Percentiles rank a stretch among this genome's conserved stretches.
These are phyloP conservation scores for Phytophthora capsici DNA, from an alignment of 352 stramenopile species.

Conservation along the genomic window DNA sequence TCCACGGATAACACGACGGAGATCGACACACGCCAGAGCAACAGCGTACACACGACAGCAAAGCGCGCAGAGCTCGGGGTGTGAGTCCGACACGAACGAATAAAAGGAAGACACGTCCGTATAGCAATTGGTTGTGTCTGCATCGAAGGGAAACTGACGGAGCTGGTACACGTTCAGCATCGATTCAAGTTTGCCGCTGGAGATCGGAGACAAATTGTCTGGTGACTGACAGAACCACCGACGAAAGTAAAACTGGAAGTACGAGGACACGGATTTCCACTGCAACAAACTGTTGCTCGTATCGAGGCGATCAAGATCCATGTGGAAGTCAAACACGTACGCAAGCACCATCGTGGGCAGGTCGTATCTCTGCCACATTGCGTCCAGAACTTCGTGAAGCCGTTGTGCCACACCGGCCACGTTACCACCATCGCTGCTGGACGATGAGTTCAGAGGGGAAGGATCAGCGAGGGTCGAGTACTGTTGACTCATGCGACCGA, in stretches of 20 bases:
- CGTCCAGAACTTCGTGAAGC: slow-evolving; percentile 58
- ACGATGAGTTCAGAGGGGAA: slow-evolving; percentile 12
- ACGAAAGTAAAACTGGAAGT: slow-evolving; percentile 74
- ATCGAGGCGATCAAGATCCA: slow-evolving; percentile 65
- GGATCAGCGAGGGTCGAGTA: slow-evolving; percentile 52
- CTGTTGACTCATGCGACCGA: slow-evolving; percentile 75
- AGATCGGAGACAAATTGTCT: slow-evolving; percentile 29
- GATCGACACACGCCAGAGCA: slow-evolving; percentile 60
- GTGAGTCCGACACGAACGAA: slow-evolving; percentile 81
- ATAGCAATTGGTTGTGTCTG: slow-evolving; percentile 75
- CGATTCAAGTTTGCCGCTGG: slow-evolving; percentile 44
- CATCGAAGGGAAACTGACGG: slow-evolving; percentile 78
- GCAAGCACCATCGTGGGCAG: slow-evolving; percentile 75
- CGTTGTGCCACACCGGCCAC: slow-evolving; percentile 45
- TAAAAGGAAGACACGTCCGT: slow-evolving; percentile 86
- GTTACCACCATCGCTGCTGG: slow-evolving; percentile 15
- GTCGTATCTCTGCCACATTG: slow-evolving; percentile 78
- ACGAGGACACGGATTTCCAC: slow-evolving; percentile 64
- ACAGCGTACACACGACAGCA: slow-evolving; percentile 82
- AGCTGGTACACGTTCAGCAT: slow-evolving; percentile 71
- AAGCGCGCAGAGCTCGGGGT: slow-evolving; percentile 80
- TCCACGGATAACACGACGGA: slow-evolving; percentile 60
- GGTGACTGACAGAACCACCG: slow-evolving; percentile 61
- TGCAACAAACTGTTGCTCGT: slow-evolving; percentile 51
- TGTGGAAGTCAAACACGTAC: slow-evolving; percentile 83